phyloP scores from a whole-genome alignment of 2,329 filamentous ascomycete species.

The Epichloe gansuensis region DNA sequence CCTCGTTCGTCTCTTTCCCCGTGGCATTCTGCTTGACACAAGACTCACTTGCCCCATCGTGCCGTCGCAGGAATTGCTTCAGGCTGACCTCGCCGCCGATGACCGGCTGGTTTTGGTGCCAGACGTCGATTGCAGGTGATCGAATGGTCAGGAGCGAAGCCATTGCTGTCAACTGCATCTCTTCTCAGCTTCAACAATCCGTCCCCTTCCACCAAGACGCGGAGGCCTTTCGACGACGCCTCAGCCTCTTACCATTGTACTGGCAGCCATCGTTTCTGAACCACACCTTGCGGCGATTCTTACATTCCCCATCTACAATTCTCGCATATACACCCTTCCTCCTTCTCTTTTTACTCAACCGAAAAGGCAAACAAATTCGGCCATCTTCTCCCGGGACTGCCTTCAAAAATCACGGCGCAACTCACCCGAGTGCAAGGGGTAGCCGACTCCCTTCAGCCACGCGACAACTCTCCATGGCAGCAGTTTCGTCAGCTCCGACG shows the following conservation, averaged over 20 bases:
- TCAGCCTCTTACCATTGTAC: background rate
- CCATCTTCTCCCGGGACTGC: background rate
- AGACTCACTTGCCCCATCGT: background rate
- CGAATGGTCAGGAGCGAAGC: background rate
- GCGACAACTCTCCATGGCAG: constrained; percentile 30
- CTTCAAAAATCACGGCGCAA: background rate
- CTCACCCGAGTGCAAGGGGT: constrained; percentile 11
- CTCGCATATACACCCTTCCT: background rate
- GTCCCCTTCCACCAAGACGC: background rate
- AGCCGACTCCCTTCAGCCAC: constrained; percentile 15
- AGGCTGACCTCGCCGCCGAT: constrained; percentile 2
- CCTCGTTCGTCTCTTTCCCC: background rate
- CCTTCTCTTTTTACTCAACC: background rate
- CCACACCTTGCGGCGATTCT: background rate
- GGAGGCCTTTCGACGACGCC: background rate
- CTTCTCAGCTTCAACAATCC: background rate
- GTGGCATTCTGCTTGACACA: background rate
- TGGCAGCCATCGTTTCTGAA: background rate
- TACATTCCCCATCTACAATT: background rate
- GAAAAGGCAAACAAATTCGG: background rate
- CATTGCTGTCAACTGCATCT: background rate
- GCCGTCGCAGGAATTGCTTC: constrained; percentile 2
- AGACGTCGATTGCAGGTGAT: background rate
- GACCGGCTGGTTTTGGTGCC: background rate
- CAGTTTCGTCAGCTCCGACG: constrained; percentile 39